Percentiles rank a stretch among this genome's conserved stretches.
These are phyloP conservation scores for Zasmidium citrigriseum DNA, from an alignment of 2,329 filamentous ascomycete species.

Conservation along the genomic window DNA sequence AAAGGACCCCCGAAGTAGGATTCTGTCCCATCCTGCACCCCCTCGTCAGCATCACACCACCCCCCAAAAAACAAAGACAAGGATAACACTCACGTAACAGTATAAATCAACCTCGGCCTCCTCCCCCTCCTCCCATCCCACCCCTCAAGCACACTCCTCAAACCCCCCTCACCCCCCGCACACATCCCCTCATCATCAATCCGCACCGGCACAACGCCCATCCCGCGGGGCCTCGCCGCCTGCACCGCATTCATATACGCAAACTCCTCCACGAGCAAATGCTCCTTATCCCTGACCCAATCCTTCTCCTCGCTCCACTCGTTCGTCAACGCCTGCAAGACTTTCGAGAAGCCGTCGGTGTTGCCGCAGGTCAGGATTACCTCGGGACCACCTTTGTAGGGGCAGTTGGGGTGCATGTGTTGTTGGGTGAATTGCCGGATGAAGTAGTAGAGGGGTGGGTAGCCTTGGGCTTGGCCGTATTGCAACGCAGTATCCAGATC, in stretches of 20 bases:
- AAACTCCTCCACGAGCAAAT: constrained; percentile 76
- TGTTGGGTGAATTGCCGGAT: constrained; percentile 75
- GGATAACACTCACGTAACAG: constrained; percentile 69
- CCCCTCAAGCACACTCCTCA: constrained; percentile 75
- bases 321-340: constrained; percentile 73
- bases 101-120: constrained; percentile 83
- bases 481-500: constrained; percentile 81
- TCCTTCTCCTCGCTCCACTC: constrained; percentile 71
- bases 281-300: constrained; percentile 69
- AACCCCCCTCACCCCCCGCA: constrained; percentile 69
- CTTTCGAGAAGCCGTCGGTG: constrained; percentile 83
- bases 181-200: constrained; percentile 81
- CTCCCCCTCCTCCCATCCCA: constrained; percentile 77
- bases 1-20: constrained; percentile 75
- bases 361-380: constrained; percentile 78
- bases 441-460: constrained; percentile 76
- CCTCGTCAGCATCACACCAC: constrained; percentile 12
- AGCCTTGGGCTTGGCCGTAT: constrained; percentile 81
- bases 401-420: constrained; percentile 76
- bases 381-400: constrained; percentile 75
- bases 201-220: constrained; percentile 72
- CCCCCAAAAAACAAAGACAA: not conserved
- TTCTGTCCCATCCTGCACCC: constrained; percentile 76
- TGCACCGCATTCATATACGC: constrained; percentile 77
- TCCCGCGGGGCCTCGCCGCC: constrained; percentile 64